Base-by-base conservation (phyloP, 495 filamentous ascomycete genomes). In the Tuber calosporum region DNA sequence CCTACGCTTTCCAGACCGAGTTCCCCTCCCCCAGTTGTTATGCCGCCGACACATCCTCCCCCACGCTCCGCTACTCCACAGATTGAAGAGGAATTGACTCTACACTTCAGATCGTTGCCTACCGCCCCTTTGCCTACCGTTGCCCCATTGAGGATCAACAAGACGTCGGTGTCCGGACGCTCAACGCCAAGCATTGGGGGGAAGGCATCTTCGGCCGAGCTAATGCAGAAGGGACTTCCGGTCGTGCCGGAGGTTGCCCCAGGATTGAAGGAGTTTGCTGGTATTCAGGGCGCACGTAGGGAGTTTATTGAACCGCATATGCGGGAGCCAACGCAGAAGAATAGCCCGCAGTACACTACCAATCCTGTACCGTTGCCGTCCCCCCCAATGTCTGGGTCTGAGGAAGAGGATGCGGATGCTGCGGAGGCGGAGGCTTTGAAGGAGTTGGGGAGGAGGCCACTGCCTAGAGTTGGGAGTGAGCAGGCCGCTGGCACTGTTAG, bases 281-380 rank as follows among this genome's bases (percentile, higher is more conserved):
- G 53, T 34, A 62, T 62, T 62, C 53, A 62, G 53, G 53, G 53
- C 34, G 53, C 34, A 20, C 53, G 79, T 66, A 69, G 75, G 26
- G 77, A 69, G 45, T 79, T 79, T 69, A 74, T 81, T 53, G 80
- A 79, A 40, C 80, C 74, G 19, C 79, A 80, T 38, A 81, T 78
- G 69, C 77, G 77, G 40, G 79, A 81, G 26, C 80, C 80, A 66
- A 81, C 80, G 9, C 80, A 81, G 66, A 45, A 77, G 42, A 81
- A 79, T 68, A 79, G 81, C 36, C 73, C 75, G 13, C 69, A 71
- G 20, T 81, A 81, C 66, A 81, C 79, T 22, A 81, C 79, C 2
- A 81, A 79, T 66, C 74, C 79, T 48, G 74, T 79, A 26, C 77
- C 77, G 26, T 62, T 81, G 39, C 79, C 79, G 22, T 81, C 79